Evolutionary conservation across 208 protist genomes (phyloP).

Genomic region (Naegleria gruberi): DNA sequence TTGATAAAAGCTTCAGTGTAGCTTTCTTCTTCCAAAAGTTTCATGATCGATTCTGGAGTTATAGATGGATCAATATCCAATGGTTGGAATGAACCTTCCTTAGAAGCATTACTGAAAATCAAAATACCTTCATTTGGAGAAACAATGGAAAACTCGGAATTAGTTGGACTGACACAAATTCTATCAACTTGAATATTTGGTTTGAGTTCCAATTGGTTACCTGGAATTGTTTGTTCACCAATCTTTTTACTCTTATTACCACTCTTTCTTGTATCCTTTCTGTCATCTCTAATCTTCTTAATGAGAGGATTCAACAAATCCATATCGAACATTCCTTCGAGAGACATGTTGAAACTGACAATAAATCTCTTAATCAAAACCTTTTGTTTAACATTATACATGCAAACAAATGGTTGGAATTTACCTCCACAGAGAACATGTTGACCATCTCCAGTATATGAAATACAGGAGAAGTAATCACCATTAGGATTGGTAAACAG

Average conservation of each 20-base stretch:
- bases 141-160: background rate
- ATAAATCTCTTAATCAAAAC: conserved; percentile 13
- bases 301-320: background rate
- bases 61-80: conserved; percentile 2
- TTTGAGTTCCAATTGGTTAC: background rate
- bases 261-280: background rate
- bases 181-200: background rate
- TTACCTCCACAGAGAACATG: background rate
- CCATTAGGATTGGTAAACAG: background rate
- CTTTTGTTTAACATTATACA: conserved; percentile 27
- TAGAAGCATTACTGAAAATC: background rate
- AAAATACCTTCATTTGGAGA: background rate
- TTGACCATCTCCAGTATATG: background rate
- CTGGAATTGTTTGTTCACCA: background rate
- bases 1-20: background rate
- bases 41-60: background rate
- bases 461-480: background rate
- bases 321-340: background rate
- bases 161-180: background rate
- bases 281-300: background rate
- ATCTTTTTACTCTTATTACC: background rate
- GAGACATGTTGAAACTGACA: background rate
- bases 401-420: conserved; percentile 19
- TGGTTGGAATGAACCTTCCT: background rate
- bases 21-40: background rate